Base-by-base conservation (phyloP, 2,329 filamentous ascomycete genomes). In the Cladosporium halotolerans region DNA sequence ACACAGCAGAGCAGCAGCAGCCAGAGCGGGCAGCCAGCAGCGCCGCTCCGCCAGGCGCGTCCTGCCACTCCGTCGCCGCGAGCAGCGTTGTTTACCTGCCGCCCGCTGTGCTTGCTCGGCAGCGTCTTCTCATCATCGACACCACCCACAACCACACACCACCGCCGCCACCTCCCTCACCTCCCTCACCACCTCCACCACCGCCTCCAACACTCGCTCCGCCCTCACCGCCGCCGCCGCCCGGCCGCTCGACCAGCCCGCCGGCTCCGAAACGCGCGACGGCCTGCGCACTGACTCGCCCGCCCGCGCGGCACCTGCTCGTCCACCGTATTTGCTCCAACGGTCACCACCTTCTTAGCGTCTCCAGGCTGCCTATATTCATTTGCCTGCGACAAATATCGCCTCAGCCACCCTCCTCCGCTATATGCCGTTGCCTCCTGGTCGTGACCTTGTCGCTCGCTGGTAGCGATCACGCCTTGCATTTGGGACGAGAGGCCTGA, bases 361-460 rank as follows among this genome's bases (percentile, higher is more conserved):
- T 10, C 16, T 31, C 40, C 33, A 9, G 39, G 14, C 48, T 33
- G 18, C 48, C 48, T 51, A 51, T 51, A 51, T 51, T 51, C 48
- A 51, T 51, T 51, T 51, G 48, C 48, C 18, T 33, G 40, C 48
- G 40, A 38, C 48, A 44, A 51, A 51, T 51, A 51, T 39, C 38
- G 48, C 48, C 41, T 16, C 48, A 23, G 9, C 40, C 33, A n/a
- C 47, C 5, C 39, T 18, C 11, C 5, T 18, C 36, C 16, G 40
- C 48, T 39, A 44, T 44, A 51, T 51, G 40, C 40, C 10, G 18
- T 9, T 16, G 7, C 13, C 48, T 43, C 39, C 40, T 44, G 48
- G 16, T 32, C 28, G 39, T 51, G 40, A 51, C 40, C 48, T 10
- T 14, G 32, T 13, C 48, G 31, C 32, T 44, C 48, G 40, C 40